Base-by-base conservation (phyloP, 768 basidiomycete species). In the Tricholomella constricta region DNA sequence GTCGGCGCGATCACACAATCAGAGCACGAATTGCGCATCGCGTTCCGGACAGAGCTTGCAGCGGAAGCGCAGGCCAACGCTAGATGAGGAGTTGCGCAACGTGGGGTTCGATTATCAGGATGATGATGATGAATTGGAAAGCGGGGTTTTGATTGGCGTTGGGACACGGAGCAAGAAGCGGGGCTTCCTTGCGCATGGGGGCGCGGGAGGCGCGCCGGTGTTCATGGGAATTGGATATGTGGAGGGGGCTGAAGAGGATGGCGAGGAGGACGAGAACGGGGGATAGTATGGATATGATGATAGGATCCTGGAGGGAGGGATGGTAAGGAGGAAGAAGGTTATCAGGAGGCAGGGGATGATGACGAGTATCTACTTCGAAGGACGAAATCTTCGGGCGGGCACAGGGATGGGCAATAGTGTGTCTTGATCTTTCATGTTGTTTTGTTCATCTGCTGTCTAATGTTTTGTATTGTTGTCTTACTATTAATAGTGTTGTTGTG, bases 121-220 rank as follows among this genome's bases (percentile, higher is more conserved):
- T 19, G 65, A 65, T 34, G 75, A 73, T 7, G 65, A 64, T n/a
- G 78, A 73, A n/a, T 52, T 71, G 17, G 83, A 87, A 1, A 77
- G 72, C 52, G 78, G 75, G 20, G 70, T 81, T 12, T 76, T 83
- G 11, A 66, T 74, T 2, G 86, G 79, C 15, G 75, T 80, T 2
- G 87, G 87, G 10, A 80, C 73, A 35, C 75, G 74, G 62, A 80
- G 76, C 45, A 81, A 77, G 59, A 73, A 68, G 15, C 70, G 64
- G 4, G 86, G 87, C 2, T 92, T 90, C 56, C 71, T 91, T 19
- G 85, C 87, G 3, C 85, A 82, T 60, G 89, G 89, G 11, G 89
- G 90, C 1, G 88, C 79, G 9, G 88, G 85, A 20, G 90, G 90
- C 1, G 52, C 63, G 1, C 85, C 89, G 1, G 84, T 92, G 10